Percentiles rank a stretch among this genome's conserved stretches.
These are phyloP conservation scores for Elongisporangium anandrum DNA, from an alignment of 352 stramenopile genomes.

Conservation along the genomic window DNA sequence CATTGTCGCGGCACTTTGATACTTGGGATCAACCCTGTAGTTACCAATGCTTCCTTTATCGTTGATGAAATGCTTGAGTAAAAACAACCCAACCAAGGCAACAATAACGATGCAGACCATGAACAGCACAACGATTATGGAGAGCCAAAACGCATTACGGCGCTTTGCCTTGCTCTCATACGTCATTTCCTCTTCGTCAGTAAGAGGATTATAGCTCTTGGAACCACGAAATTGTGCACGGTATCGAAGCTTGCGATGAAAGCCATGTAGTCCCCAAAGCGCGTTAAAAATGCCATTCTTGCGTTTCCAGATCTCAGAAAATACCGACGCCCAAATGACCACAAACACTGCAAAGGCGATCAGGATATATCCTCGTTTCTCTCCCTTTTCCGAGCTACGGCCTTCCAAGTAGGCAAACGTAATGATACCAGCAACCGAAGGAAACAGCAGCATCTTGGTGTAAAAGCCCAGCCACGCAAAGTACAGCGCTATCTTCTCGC, in stretches of 20 bases:
- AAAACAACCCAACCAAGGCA: slow-evolving; percentile 64
- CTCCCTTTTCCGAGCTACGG: slow-evolving; percentile 24
- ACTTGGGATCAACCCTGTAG: slow-evolving; percentile 26
- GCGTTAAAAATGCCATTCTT: slow-evolving; percentile 83
- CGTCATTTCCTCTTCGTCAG: slow-evolving; percentile 57
- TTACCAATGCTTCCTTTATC: slow-evolving; percentile 23
- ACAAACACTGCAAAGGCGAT: slow-evolving; percentile 81
- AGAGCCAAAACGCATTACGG: slow-evolving; percentile 50
- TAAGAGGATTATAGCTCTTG: slow-evolving; percentile 66
- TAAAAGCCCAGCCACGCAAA: slow-evolving; percentile 92
- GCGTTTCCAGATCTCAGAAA: slow-evolving; percentile 87
- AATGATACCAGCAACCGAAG: slow-evolving; percentile 70
- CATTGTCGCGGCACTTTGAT: slow-evolving; percentile 39
- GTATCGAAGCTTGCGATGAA: slow-evolving; percentile 66
- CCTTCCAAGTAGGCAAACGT: slow-evolving; percentile 64
- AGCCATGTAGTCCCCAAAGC: slow-evolving; percentile 78
- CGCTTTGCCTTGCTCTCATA: slow-evolving; percentile 57
- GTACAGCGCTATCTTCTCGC: slow-evolving; percentile 89
- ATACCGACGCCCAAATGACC: slow-evolving; percentile 85
- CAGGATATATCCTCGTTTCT: slow-evolving; percentile 63
- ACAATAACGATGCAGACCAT: slow-evolving; percentile 76
- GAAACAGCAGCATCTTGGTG: slow-evolving; percentile 89
- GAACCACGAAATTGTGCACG: slow-evolving; percentile 84
- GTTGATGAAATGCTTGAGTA: slow-evolving; percentile 74
- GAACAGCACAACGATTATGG: slow-evolving; percentile 55